phyloP scores from a whole-genome alignment of 345 rosid genomes.

The Salix udensis region DNA sequence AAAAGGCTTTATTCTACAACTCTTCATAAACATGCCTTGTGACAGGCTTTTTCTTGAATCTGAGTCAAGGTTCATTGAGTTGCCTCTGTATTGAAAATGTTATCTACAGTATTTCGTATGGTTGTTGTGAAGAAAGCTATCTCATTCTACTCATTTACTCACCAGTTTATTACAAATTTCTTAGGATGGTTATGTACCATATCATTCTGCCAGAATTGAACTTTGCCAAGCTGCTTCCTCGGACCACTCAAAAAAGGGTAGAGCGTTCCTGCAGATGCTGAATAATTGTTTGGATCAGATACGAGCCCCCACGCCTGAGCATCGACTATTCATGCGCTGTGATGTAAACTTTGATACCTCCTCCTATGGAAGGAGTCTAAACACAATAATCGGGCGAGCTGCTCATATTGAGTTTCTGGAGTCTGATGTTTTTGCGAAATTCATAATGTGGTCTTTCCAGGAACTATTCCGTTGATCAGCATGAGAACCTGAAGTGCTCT shows the following conservation, averaged over 20 bases:
- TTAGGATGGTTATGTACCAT: slow-evolving; percentile 98
- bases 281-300: slow-evolving; percentile 91
- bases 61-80: not conserved
- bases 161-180: slow-evolving; percentile 9
- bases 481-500: not conserved
- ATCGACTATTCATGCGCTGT: slow-evolving; percentile 80
- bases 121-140: not conserved
- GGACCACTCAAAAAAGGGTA: slow-evolving; percentile 78
- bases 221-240: slow-evolving; percentile 70
- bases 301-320: slow-evolving; percentile 58
- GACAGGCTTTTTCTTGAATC: not conserved
- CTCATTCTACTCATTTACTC: not conserved
- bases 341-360: slow-evolving; percentile 84
- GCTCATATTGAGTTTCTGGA: slow-evolving; percentile 97
- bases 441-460: slow-evolving; percentile 94
- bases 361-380: slow-evolving; percentile 68
- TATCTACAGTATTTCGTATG: not conserved
- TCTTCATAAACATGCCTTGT: not conserved
- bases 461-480: slow-evolving; percentile 53
- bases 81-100: not conserved
- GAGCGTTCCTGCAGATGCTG: slow-evolving; percentile 81
- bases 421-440: slow-evolving; percentile 70
- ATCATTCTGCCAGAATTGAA: slow-evolving; percentile 93
- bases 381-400: slow-evolving; percentile 83
- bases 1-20: not conserved